Evolutionary conservation across 345 rosid species (phyloP).

Genomic region (Hibiscus mutabilis): DNA sequence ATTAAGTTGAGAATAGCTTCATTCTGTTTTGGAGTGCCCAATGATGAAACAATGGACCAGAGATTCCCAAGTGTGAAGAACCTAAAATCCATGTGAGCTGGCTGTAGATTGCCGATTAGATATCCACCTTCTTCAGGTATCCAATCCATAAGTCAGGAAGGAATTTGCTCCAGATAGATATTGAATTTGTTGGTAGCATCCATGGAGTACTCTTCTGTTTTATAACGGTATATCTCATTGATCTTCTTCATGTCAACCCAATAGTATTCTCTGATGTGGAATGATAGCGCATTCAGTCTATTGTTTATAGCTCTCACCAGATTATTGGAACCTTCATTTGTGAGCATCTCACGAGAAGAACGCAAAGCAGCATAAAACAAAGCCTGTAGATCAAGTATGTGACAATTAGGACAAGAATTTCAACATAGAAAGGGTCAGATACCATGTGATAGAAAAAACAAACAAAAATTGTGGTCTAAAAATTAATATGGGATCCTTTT

Average conservation of each 20-base stretch:
- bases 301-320: conserved; percentile 73
- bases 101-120: conserved; percentile 72
- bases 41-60: conserved; percentile 72
- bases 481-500: not conserved
- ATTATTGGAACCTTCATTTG: conserved; percentile 58
- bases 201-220: conserved; percentile 81
- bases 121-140: conserved; percentile 79
- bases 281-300: conserved; percentile 73
- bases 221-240: conserved; percentile 83
- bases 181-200: conserved; percentile 86
- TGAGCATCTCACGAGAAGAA: conserved; percentile 72
- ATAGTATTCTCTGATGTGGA: conserved; percentile 83
- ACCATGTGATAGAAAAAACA: not conserved
- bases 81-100: conserved; percentile 86
- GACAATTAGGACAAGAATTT: not conserved
- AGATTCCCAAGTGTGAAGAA: conserved; percentile 82
- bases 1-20: conserved; percentile 26
- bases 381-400: conserved; percentile 36
- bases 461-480: not conserved
- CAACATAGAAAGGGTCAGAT: not conserved
- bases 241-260: conserved; percentile 84
- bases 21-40: conserved; percentile 76
- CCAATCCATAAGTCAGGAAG: conserved; percentile 89
- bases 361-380: conserved; percentile 72
- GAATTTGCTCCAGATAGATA: conserved; percentile 86